Evolutionary conservation across 495 filamentous ascomycete genomes (phyloP).

Genomic region (Penicillium verhagenii): DNA sequence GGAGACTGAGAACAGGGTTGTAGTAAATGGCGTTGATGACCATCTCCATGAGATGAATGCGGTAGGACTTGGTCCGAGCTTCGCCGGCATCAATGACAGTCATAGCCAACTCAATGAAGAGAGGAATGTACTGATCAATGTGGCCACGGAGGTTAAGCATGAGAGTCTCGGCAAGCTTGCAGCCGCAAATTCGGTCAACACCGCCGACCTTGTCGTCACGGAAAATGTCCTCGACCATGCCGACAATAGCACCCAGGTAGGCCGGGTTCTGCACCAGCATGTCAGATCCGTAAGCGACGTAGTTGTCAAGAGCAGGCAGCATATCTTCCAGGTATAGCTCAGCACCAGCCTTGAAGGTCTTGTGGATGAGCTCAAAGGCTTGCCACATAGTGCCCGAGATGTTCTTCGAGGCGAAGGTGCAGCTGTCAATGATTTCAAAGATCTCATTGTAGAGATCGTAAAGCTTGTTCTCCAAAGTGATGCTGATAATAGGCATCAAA

Average conservation of each 20-base stretch:
- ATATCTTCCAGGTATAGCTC: conserved; percentile 98
- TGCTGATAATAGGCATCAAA: conserved; percentile 92
- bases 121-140: conserved; percentile 80
- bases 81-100: conserved; percentile 67
- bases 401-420: conserved; percentile 94
- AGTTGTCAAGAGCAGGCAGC: conserved; percentile 96
- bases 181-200: conserved; percentile 96
- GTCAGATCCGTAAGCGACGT: conserved; percentile 82
- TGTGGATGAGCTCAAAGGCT: conserved; percentile 93
- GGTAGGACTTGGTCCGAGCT: conserved; percentile 78
- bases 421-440: conserved; percentile 98
- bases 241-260: conserved; percentile 81
- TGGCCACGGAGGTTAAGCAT: conserved; percentile 94
- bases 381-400: conserved; percentile 98
- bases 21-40: conserved; percentile 98
- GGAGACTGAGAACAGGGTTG: conserved; percentile 78
- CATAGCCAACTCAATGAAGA: conserved; percentile 90
- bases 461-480: conserved; percentile 95
- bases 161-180: conserved; percentile 94
- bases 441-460: conserved; percentile 97
- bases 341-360: conserved; percentile 94
- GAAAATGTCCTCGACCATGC: conserved; percentile 77
- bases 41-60: conserved; percentile 98
- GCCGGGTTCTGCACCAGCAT: conserved; percentile 77
- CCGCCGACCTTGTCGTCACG: conserved; percentile 86